phyloP scores from a whole-genome alignment of 2,329 filamentous ascomycete species.

The Colletotrichum zoysiae region DNA sequence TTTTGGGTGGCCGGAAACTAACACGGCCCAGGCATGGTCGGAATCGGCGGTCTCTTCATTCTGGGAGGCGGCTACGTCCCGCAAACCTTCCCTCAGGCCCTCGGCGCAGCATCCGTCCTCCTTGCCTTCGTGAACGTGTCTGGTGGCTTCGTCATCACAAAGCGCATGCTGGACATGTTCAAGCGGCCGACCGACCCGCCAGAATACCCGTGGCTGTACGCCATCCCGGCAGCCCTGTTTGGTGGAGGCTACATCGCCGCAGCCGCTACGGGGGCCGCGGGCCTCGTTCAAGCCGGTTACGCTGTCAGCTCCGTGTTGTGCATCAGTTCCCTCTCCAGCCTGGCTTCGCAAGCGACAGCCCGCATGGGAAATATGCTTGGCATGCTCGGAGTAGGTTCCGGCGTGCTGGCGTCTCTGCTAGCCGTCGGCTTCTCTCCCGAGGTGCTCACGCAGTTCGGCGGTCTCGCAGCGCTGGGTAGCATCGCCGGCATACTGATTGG shows the following conservation, averaged over 20 bases:
- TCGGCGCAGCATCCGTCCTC: conserved; percentile 84
- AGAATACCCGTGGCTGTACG: conserved; percentile 91
- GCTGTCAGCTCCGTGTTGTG: conserved; percentile 87
- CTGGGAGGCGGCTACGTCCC: conserved; percentile 86
- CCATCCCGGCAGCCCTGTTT: conserved; percentile 80
- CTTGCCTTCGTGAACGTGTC: conserved; percentile 90
- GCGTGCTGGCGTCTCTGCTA: conserved; percentile 84
- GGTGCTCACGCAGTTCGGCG: conserved; percentile 83
- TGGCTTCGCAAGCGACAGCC: conserved; percentile 86
- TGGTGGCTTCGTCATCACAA: conserved; percentile 91
- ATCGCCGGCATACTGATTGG: conserved; percentile 81
- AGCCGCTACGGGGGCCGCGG: conserved; percentile 83
- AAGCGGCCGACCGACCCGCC: conserved; percentile 86
- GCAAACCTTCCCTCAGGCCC: conserved; percentile 80
- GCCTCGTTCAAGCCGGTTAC: conserved; percentile 89
- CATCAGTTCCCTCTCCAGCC: conserved; percentile 84
- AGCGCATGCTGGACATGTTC: conserved; percentile 95
- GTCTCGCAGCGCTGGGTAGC: conserved; percentile 78
- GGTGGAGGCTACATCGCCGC: conserved; percentile 85
- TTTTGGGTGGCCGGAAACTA: conserved; percentile 31
- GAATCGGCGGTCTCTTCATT: conserved; percentile 88
- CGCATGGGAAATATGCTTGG: conserved; percentile 88
- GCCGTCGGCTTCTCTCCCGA: conserved; percentile 86
- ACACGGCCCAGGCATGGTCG: conserved; percentile 76
- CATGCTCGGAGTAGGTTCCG: conserved; percentile 85